Conservation (phyloP, 2,329 filamentous ascomycete genomes). For the Cladosporium sp. region DNA sequence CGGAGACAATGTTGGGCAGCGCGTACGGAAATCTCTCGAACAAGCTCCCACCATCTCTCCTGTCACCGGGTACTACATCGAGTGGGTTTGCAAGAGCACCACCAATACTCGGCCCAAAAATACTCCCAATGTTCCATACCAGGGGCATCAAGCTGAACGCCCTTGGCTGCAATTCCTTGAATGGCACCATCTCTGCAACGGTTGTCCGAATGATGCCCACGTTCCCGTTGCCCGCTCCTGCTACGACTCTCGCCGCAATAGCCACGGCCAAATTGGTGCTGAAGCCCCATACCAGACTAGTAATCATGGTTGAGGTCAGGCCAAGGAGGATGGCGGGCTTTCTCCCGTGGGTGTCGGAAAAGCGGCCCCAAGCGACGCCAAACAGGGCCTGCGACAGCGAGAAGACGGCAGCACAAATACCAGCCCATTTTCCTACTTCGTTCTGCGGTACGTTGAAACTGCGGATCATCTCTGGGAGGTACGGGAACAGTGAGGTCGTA, state of each 20-base stretch:
- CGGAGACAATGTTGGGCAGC: constrained; percentile 75
- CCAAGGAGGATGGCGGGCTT: constrained; percentile 75
- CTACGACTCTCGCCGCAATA: constrained; percentile 67
- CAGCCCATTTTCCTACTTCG: constrained; percentile 75
- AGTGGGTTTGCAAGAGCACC: constrained; percentile 79
- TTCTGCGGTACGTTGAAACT: constrained; percentile 66
- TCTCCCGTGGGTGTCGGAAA: constrained; percentile 72
- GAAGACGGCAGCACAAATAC: constrained; percentile 81
- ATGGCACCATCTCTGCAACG: constrained; percentile 86
- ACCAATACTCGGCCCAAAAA: constrained; percentile 82
- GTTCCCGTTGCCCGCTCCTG: constrained; percentile 83
- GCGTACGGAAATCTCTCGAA: constrained; percentile 74
- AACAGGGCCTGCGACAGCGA: constrained; percentile 74
- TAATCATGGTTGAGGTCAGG: constrained; percentile 70
- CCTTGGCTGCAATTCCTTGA: constrained; percentile 76
- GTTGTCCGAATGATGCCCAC: constrained; percentile 70
- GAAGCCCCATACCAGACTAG: constrained; percentile 77
- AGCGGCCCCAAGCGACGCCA: constrained; percentile 79
- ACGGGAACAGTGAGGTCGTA: constrained; percentile 69
- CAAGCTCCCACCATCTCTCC: constrained; percentile 48
- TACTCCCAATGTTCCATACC: constrained; percentile 78
- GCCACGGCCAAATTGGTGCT: constrained; percentile 74
- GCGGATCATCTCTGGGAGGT: constrained; percentile 84
- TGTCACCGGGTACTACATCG: constrained; percentile 57
- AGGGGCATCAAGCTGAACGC: constrained; percentile 94